Evolutionary conservation across 1,284 basidiomycete genomes (phyloP), one percentile per base, ranked within the genome.

Genomic region (Binderoboletus segoi): DNA sequence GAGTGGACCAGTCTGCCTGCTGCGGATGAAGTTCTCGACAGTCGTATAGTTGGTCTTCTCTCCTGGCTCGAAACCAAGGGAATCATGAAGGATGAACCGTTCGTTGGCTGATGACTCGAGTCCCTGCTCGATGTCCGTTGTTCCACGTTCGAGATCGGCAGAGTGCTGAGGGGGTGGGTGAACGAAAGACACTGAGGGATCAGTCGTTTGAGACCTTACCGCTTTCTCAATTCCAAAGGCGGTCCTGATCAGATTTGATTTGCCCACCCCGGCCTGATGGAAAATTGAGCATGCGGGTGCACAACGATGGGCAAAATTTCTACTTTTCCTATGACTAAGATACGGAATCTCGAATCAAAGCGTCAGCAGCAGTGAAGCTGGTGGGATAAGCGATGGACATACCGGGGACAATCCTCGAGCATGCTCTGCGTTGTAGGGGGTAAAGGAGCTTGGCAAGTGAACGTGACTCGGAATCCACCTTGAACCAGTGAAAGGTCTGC

Each of bases 181-280:
- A 43, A 38, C 15, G 7, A 24, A 15, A 12, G n/a, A n/a, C n/a
- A 26, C 2, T 26, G 5, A 21, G 1, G 3, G n/a, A 24, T 3
- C 32, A 38, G 28, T 12, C 15, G n/a, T 11, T 18, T 24, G n/a
- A 2, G n/a, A 12, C 26, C 32, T 21, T 30, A 53, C 52, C 4
- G 52, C 52, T n/a, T 48, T 26, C 28, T 48, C 23, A 15, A 53
- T 53, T 6, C 52, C 52, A 16, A 53, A 53, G 21, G 21, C 21
- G 3, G 4, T 26, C 18, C 48, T 48, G 21, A 53, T 53, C 21
- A 53, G 38, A n/a, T 18, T 53, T 6, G 52, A 53, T 42, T 53
- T 53, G 3, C 52, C 52, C 2, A 48, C 52, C n/a, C 52, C 52
- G 8, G 3, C 33, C 52, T 53, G 24, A 10, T 16, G 21, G 4